Evolutionary conservation across 2,329 filamentous ascomycete species (phyloP), one percentile per base, ranked within the genome.

Genomic region (Trichoderma simmonsii): DNA sequence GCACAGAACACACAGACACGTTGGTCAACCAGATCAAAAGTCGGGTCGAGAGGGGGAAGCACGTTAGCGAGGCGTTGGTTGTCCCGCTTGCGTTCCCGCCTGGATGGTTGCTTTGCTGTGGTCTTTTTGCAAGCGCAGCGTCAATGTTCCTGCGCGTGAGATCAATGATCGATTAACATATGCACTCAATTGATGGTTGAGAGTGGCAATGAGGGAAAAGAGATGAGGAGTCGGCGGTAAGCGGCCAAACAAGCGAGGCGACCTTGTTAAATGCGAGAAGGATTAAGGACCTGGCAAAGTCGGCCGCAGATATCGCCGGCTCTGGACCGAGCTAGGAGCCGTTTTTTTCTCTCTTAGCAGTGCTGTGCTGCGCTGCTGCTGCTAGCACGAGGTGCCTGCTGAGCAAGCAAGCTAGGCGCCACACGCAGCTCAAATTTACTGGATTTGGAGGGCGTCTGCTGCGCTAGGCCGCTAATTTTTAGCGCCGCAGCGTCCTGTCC

Each of bases 211-310:
- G 56, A 63, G 32, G 34, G 60, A 51, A 30, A 34, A 59, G 32
- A 57, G 34, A 71, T 34, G 66, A 72, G 54, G 51, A 71, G 69
- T 73, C 72, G 72, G 72, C 70, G 70, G 69, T 73, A 73, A 73
- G 72, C 72, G 72, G 72, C 28, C 70, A 64, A 61, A 70, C 18
- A 34, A 36, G 71, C 59, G 59, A 71, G 61, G 68, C 54, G 66
- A 65, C 59, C 26, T 39, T 71, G 67, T 71, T 70, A 72, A 71
- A 60, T 70, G 59, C 66, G 59, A 64, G 56, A 62, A 61, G 66
- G 64, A 62, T 68, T 36, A 65, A 57, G 63, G 63, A 28, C 70
- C 70, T 59, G n/a, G 63, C 57, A 51, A 32, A 26, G 67, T 71
- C 68, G 67, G 71, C 71, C 71, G 71, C 59, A 66, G 24, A 43